Base-by-base conservation (phyloP, 768 basidiomycete genomes). In the Tricholoma matsutake region DNA sequence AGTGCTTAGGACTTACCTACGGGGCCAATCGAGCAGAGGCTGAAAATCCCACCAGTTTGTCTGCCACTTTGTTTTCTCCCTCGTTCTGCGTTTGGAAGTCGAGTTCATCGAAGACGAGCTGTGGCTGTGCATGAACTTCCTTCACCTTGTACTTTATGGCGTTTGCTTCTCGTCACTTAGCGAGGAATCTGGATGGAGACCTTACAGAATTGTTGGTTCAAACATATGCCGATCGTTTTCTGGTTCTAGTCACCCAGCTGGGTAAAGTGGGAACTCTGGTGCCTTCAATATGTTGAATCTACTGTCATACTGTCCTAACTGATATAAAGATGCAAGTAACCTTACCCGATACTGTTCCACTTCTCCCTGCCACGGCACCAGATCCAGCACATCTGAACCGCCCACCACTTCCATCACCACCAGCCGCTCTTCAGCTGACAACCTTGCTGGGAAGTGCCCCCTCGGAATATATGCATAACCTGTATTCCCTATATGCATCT, bases 251-350 rank as follows among this genome's bases (percentile, higher is more conserved):
- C 57, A 95, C 94, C 1, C 96, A 98, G 73, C 71, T 93, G 62
- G 91, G 92, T 39, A 96, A 94, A 83, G 88, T 96, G 11, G 96
- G 96, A 59, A 86, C 82, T 69, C 71, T 98, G 76, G 94, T 96
- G 70, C 72, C 29, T 53, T 53, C 31, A 31, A 53, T 31, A 53
- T 75, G 67, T 49, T 45, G 14, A 29, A 57, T 34, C 43, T 59
- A 43, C 45, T 13, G 18, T 35, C n/a, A 59, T 56, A 60, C 59
- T 56, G 32, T 25, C 47, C 64, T 56, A 53, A 39, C 31, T 47
- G 29, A 52, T 35, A 37, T 53, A 63, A 67, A 96, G 93, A 90
- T 94, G 54, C 92, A 96, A 81, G 90, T 84, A 37, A 83, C 85
- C 7, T 80, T 94, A 16, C 90, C 94, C 10, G 73, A 83, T 7